Base-by-base conservation (phyloP, 2,329 filamentous ascomycete species). In the Exophiala lecanii-corni region DNA sequence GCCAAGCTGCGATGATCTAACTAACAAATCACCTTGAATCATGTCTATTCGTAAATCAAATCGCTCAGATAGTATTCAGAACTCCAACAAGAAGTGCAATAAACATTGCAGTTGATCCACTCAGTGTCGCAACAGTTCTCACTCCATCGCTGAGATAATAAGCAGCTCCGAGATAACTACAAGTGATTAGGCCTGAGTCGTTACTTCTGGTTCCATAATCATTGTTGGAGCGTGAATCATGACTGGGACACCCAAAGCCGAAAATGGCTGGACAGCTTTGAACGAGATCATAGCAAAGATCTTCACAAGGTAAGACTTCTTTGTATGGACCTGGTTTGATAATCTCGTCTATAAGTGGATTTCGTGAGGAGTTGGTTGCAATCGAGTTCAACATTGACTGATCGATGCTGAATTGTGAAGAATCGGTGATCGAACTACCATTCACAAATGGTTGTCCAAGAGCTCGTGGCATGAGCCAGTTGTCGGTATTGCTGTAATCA, bases 321-420 rank as follows among this genome's bases (percentile, higher is more conserved):
- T 89, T 94, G 67, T 98, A 97, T 0, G 92, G 92, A 0, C 92
- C 92, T 0, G 92, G 89, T 49, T 74, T 66, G 45, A 97, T 79
- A 1, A 68, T 54, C 2, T 70, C 56, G 57, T 96, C 89, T 54
- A 97, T 92, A 36, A 78, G 67, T 0, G 73, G 60, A 57, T 88
- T 91, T 13, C 89, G 77, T 9, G 83, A 86, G 6, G 68, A 63
- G 43, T 75, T 81, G 40, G 62, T 68, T 3, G 66, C 69, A 3
- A 73, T 68, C 2, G 28, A 41, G 34, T 17, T 41, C 16, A 16
- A 58, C 43, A 36, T 53, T 44, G 45, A 2, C 54, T 39, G 4
- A 39, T 53, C 40, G 41, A 36, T 28, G 28, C 36, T 38, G 18
- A 44, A 43, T 10, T 45, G 35, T 13, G 41, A 33, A 4, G 35